Evolutionary conservation across 305 asterid species (phyloP).

Genomic region (Lippia alba): DNA sequence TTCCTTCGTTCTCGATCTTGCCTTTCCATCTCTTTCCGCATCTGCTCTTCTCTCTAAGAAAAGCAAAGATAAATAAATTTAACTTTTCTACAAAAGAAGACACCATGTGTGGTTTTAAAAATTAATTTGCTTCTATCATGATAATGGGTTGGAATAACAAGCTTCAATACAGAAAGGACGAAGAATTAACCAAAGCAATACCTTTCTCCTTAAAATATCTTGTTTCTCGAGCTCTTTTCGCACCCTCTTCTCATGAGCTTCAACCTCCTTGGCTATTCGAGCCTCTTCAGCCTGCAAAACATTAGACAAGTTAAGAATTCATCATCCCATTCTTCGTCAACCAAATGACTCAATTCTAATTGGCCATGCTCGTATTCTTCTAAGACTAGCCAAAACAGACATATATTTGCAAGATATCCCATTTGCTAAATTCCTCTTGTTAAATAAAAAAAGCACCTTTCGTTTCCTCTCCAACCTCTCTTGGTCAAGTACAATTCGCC

Average conservation of each 20-base stretch:
- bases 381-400: constrained; percentile 12
- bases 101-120: constrained; percentile 10
- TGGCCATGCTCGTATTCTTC: background rate
- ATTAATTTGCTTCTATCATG: constrained; percentile 1
- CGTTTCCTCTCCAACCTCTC: constrained; percentile 86
- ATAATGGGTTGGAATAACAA: constrained; percentile 10
- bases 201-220: constrained; percentile 80
- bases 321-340: constrained; percentile 22
- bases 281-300: constrained; percentile 75
- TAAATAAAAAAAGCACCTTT: constrained; percentile 52
- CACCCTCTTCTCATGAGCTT: constrained; percentile 87
- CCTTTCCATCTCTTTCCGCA: constrained; percentile 89
- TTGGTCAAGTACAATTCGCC: constrained; percentile 54
- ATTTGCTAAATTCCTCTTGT: constrained; percentile 14
- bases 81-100: constrained; percentile 26
- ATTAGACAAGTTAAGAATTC: constrained; percentile 21
- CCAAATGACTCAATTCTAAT: constrained; percentile 27
- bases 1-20: constrained; percentile 79
- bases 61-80: background rate
- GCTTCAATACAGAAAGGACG: constrained; percentile 12
- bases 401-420: background rate
- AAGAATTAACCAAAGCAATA: constrained; percentile 36
- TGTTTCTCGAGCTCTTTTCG: constrained; percentile 92
- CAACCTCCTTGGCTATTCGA: constrained; percentile 84
- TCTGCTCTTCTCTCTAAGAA: constrained; percentile 78